Evolutionary conservation across 164 flowering plant genomes (phyloP).

Genomic region (Chimonanthus salicifolius): DNA sequence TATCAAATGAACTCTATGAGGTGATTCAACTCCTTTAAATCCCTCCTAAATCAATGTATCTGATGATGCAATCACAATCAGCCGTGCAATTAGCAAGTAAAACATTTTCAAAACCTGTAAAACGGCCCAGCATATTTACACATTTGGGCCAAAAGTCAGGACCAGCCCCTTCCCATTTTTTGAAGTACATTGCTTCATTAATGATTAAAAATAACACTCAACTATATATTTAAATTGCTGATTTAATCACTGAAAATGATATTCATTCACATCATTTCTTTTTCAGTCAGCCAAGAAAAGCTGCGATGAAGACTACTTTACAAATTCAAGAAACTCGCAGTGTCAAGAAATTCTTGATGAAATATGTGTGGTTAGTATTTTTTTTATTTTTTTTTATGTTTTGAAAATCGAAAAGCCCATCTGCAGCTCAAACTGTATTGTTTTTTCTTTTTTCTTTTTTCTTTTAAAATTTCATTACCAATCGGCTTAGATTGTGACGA

Average conservation of each 20-base stretch:
- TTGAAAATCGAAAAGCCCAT: too few relatives aligned
- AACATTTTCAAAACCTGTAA: neutral
- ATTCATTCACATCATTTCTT: neutral
- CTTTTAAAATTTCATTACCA: too few relatives aligned
- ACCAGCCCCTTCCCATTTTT: neutral
- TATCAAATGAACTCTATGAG: conserved; percentile 23
- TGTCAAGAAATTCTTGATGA: neutral
- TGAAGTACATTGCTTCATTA: neutral
- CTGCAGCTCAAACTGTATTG: too few relatives aligned
- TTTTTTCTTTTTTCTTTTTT: too few relatives aligned
- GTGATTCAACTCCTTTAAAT: neutral
- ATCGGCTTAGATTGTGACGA: neutral
- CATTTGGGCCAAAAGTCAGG: neutral
- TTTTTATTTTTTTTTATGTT: neutral
- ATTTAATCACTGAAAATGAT: neutral
- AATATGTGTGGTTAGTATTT: neutral
- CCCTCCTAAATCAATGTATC: neutral
- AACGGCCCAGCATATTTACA: neutral
- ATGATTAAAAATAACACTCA: neutral
- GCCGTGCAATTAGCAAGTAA: neutral
- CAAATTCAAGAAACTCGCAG: neutral
- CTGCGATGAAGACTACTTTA: neutral
- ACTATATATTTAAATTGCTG: neutral
- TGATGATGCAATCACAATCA: neutral
- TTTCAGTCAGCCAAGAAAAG: neutral